Percentiles rank a stretch among this genome's conserved stretches.
Conservation (phyloP, 805 yeast species). For the Candida vaughaniae region DNA sequence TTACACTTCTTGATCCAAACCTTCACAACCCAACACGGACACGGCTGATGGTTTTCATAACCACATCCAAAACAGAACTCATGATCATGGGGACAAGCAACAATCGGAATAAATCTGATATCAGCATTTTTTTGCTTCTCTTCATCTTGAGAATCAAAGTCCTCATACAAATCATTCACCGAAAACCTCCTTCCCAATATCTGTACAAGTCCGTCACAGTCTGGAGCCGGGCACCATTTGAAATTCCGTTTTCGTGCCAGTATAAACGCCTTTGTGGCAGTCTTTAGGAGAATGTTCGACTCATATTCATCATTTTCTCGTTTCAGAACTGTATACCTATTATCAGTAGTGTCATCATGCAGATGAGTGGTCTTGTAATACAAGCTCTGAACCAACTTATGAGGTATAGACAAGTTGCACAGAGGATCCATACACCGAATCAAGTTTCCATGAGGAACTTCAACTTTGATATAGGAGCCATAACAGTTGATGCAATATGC, state of each 20-base stretch:
- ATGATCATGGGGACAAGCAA: conserved; percentile 63
- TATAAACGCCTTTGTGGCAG: conserved; percentile 50
- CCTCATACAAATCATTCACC: neutral
- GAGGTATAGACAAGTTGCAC: conserved; percentile 46
- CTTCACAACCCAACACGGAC: conserved; percentile 69
- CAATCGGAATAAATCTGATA: conserved; percentile 54
- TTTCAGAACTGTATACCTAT: no score
- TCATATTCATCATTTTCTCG: conserved; percentile 5
- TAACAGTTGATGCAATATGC: conserved; percentile 71
- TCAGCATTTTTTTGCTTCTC: conserved; percentile 14
- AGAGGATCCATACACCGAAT: conserved; percentile 68
- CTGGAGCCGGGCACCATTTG: conserved; percentile 85
- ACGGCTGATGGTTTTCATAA: conserved; percentile 76
- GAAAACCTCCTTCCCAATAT: conserved; percentile 8
- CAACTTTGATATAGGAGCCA: conserved; percentile 52
- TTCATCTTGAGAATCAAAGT: conserved; percentile 16
- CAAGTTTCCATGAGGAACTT: conserved; percentile 40
- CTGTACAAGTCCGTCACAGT: conserved; percentile 63
- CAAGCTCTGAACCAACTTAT: conserved; percentile 32
- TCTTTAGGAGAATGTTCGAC: conserved; percentile 34
- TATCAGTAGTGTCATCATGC: neutral
- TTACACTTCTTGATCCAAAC: conserved; percentile 76
- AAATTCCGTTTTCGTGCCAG: conserved; percentile 43
- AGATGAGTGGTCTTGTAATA: conserved; percentile 5
- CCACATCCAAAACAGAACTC: conserved; percentile 78